Percentiles rank a stretch among this genome's conserved stretches.
Conservation (phyloP, 2,329 filamentous ascomycete species). For the Stemphylium lycopersici region DNA sequence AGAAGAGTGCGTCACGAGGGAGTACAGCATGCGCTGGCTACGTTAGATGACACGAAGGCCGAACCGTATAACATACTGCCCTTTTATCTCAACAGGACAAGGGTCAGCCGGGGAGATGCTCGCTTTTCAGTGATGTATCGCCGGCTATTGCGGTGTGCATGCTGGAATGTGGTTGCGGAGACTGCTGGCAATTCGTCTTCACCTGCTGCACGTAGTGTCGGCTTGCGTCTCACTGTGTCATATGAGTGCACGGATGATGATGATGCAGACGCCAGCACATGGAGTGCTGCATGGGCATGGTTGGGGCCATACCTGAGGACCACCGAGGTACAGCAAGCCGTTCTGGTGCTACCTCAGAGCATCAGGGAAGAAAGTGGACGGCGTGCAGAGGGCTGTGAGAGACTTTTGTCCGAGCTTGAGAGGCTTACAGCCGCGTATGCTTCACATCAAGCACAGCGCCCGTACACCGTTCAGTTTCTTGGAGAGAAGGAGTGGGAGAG, state of each 20-base stretch:
- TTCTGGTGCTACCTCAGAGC: neutral
- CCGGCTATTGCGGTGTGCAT: neutral
- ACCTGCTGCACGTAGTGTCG: neutral
- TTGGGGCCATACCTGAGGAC: neutral
- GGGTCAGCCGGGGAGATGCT: neutral
- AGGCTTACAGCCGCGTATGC: neutral
- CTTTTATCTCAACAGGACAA: neutral
- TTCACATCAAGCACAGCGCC: neutral
- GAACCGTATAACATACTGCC: too few relatives aligned
- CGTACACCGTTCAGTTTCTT: slow-evolving; percentile 1
- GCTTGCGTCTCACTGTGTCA: neutral
- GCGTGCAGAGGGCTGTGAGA: too few relatives aligned
- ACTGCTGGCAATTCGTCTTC: neutral
- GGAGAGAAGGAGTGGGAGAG: neutral
- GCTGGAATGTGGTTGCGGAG: neutral
- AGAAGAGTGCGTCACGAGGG: neutral
- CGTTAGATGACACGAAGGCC: too few relatives aligned
- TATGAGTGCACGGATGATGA: neutral
- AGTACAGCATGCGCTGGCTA: too few relatives aligned
- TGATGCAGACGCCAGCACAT: neutral
- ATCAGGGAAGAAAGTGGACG: too few relatives aligned
- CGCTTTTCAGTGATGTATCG: neutral
- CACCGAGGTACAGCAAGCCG: neutral
- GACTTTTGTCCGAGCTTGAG: neutral
- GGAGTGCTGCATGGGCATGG: neutral